Evolutionary conservation across 768 basidiomycete species (phyloP), one percentile per base, ranked within the genome.

Genomic region (Dacryopinax primogenitus): DNA sequence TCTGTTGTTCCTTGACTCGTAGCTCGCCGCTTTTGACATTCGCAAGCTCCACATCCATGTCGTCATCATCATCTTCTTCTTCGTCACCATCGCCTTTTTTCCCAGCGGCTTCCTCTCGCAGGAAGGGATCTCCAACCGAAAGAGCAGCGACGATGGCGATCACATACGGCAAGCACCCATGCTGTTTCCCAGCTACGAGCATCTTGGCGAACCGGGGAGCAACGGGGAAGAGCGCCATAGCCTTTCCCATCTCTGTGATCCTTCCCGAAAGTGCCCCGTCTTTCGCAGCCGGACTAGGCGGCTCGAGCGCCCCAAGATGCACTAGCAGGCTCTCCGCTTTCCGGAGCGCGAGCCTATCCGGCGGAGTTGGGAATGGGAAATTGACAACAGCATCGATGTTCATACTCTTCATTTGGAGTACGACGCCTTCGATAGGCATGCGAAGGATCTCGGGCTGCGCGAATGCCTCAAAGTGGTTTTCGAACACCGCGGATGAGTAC

Each of bases 381-480:
- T 98, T 98, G 70, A 91, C 80, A 37, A 98, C 92, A 0, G 91
- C 81, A 71, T 98, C 93, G 66, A 99, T 95, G 72, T 95, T 91
- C 93, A 99, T 97, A 74, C 85, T 86, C 79, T 99, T 99, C 95
- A 99, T 97, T 74, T 97, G 94, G 33, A 98, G 79, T 9, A 98
- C 90, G 26, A 98, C 87, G 1, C 93, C 94, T 70, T 98, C 96
- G 69, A 98, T 95, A 0, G 96, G 94, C 78, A 90, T 92, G 26
- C 94, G 87, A 45, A 92, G 81, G 65, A 98, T 94, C 74, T 99
- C 96, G 1, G 96, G 96, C 66, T 84, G 78, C 0, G 90, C 82
- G 74, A 95, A 95, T 65, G 84, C 76, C 33, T 89, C 86, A 72
- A 98, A 95, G 74, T 95, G 84, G 71, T 94, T 84, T 73, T 98